Evolutionary conservation across 208 protist species (phyloP), one percentile per base, ranked within the genome.

Genomic region (Crithidia acanthocephali): DNA sequence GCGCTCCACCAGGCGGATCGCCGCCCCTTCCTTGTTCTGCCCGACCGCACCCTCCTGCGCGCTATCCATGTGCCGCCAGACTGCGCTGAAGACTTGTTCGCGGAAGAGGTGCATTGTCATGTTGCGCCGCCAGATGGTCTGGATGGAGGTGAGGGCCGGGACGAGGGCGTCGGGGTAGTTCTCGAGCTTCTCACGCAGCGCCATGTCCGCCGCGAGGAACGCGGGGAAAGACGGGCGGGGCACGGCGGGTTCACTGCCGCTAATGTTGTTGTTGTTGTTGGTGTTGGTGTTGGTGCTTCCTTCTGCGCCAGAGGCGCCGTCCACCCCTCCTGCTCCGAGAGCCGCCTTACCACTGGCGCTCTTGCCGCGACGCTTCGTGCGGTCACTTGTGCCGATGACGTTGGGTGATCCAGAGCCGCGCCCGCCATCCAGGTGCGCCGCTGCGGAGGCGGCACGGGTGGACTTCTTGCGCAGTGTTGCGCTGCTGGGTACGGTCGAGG

Each of bases 31-130:
- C 40, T 45, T 60, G 40, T 53, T 57, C 5, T 51, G 52, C 23
- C 57, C 63, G 1, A 48, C 55, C 45, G 58, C 65, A 50, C 67
- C 47, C 65, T 90, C 81, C 50, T 81, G 72, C 33, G 76, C 82
- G 56, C 75, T 62, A 40, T 90, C 81, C 25, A 90, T 44, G 25
- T 61, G 64, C 30, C 73, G 74, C 83, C 83, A 92, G 22, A 88
- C 78, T 5, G 33, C 51, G 7, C 71, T 52, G 20, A 92, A 79
- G 23, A 81, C 59, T 22, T 77, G n/a, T 30, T 79, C 79, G 23
- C 85, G 83, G 30, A 84, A 75, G 8, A 63, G 62, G 44, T 87
- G 63, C 45, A 65, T 23, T 0, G 72, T 33, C 64, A 76, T 44
- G 63, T 71, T 47, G n/a, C 58, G 69, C 11, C 83, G 80, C 86